Evolutionary conservation across 768 basidiomycete species (phyloP).

Genomic region (Daedaleopsis sinensis): DNA sequence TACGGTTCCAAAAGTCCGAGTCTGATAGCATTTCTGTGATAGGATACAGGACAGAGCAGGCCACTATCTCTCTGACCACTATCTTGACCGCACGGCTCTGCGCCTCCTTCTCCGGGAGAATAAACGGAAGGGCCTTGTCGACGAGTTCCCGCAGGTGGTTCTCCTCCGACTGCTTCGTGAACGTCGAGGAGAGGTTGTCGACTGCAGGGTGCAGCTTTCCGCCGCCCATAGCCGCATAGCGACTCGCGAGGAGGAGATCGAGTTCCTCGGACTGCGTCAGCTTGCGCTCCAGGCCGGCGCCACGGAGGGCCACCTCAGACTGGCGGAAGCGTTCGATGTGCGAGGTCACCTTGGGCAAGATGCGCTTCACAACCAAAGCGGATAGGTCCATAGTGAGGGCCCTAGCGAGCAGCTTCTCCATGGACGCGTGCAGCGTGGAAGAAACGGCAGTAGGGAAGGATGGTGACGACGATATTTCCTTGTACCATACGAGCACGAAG

Average conservation of each 20-base stretch:
- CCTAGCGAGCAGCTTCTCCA: conserved; percentile 61
- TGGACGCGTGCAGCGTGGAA: conserved; percentile 63
- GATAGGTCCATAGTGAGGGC: conserved; percentile 68
- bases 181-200: conserved; percentile 84
- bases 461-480: conserved; percentile 79
- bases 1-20: conserved; percentile 96
- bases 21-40: conserved; percentile 92
- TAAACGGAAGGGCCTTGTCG: conserved; percentile 67
- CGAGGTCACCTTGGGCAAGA: conserved; percentile 85
- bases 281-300: conserved; percentile 78
- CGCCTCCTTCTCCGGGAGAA: conserved; percentile 78
- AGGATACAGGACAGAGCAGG: conserved; percentile 83
- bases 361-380: conserved; percentile 75
- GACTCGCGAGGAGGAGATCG: conserved; percentile 81
- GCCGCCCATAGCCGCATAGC: conserved; percentile 69
- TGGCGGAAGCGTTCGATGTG: conserved; percentile 91
- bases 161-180: conserved; percentile 90
- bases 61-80: conserved; percentile 79
- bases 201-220: conserved; percentile 83
- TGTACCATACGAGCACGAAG: conserved; percentile 92
- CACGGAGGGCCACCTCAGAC: conserved; percentile 84
- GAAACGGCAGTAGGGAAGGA: conserved; percentile 90
- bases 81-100: conserved; percentile 71
- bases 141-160: conserved; percentile 75
- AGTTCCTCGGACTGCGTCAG: conserved; percentile 90